Evolutionary conservation across 2,329 filamentous ascomycete species (phyloP).

Genomic region (Colletotrichum sp.): DNA sequence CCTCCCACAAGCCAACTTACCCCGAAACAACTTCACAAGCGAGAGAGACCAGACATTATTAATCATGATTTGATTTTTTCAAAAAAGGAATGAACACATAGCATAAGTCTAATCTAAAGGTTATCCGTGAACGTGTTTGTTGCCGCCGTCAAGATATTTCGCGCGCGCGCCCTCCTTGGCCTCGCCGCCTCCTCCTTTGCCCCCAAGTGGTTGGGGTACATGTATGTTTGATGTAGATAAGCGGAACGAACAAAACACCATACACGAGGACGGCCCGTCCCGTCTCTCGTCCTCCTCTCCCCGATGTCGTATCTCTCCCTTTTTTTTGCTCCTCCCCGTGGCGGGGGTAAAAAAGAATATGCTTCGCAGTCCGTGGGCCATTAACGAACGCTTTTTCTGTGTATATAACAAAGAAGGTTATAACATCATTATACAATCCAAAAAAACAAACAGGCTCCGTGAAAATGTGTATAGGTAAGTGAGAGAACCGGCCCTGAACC

Average conservation of each 20-base stretch:
- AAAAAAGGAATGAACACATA: not conserved
- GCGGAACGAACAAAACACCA: not conserved
- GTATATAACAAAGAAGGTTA: not conserved
- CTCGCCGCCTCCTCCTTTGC: not conserved
- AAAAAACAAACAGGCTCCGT: slow-evolving; percentile 3
- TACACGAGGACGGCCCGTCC: not conserved
- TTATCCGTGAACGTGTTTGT: not conserved
- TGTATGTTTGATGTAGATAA: not conserved
- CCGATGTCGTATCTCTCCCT: not conserved
- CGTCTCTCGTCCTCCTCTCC: not conserved
- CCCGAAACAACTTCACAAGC: too few species aligned
- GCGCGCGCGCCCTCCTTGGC: not conserved
- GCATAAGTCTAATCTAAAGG: not conserved
- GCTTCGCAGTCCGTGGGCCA: slow-evolving; percentile 6
- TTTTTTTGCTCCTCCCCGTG: not conserved
- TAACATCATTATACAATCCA: slow-evolving; percentile 21
- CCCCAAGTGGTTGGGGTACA: not conserved
- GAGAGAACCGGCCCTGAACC: slow-evolving; percentile 15
- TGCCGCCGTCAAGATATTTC: not conserved
- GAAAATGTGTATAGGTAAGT: not conserved
- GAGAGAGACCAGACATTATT: not conserved
- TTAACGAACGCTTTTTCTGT: slow-evolving; percentile 11
- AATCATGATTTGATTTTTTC: not conserved
- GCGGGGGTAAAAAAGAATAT: not conserved
- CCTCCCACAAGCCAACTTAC: too few species aligned